Percentiles rank a stretch among this genome's conserved stretches.
phyloP scores from a whole-genome alignment of 768 basidiomycete species.

The Phylloporus scabripes region DNA sequence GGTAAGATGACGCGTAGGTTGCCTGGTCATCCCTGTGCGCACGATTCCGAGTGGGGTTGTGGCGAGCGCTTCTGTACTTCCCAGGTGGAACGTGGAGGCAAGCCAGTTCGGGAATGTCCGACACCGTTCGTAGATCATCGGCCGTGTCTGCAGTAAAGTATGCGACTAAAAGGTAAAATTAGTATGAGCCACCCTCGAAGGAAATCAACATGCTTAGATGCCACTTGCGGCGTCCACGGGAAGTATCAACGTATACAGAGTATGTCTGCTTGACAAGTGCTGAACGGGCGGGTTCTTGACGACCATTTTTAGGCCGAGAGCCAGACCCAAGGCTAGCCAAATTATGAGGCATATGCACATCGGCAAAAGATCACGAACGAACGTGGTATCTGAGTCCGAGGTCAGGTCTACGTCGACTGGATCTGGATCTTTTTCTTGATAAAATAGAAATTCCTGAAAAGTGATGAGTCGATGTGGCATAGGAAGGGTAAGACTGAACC shows the following conservation, averaged over 20 bases:
- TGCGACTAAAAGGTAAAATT: conserved; percentile 45
- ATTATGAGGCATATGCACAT: conserved; percentile 2
- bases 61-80: conserved; percentile 61
- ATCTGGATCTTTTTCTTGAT: conserved; percentile 60
- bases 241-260: conserved; percentile 67
- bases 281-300: conserved; percentile 33
- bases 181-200: conserved; percentile 2
- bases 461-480: conserved; percentile 1
- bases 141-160: conserved; percentile 67
- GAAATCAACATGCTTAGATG: conserved; percentile 57
- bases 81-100: conserved; percentile 51
- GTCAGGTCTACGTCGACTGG: conserved; percentile 43
- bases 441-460: conserved; percentile 67
- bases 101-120: conserved; percentile 52
- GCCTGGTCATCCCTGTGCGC: conserved; percentile 25
- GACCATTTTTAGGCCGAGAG: conserved; percentile 23
- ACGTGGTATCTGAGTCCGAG: conserved; percentile 51
- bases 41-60: conserved; percentile 42
- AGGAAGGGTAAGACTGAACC: conserved; percentile 23
- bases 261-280: conserved; percentile 77
- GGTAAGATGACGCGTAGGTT: conserved; percentile 11
- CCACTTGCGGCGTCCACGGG: conserved; percentile 69
- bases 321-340: conserved; percentile 28
- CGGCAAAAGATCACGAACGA: conserved; percentile 16
- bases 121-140: conserved; percentile 51